Base-by-base conservation (phyloP, 2,329 filamentous ascomycete species). In the Ophiobolus disseminans region DNA sequence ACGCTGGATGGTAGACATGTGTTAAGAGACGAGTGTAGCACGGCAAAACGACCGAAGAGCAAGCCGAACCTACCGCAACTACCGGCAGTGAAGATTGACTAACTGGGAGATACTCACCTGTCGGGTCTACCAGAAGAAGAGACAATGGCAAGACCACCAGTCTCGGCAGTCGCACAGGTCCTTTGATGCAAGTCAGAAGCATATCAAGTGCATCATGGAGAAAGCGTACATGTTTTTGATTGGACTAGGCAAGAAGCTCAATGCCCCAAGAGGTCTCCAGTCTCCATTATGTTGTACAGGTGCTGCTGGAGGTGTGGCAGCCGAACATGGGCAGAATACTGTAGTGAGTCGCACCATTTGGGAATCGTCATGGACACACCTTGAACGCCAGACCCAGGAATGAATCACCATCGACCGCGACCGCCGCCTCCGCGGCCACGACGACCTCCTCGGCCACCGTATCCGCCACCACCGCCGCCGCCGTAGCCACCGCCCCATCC, bases 331-430 rank as follows among this genome's bases (percentile, higher is more conserved):
- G 53, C 48, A 57, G 44, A 55, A 62, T 57, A 50, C 62, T 66
- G 59, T 58, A 52, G 67, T 70, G 69, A 72, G 68, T 55, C 56
- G 59, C 55, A 58, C 58, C 50, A 58, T 58, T 63, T 56, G 57
- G 60, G 59, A 60, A 61, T 64, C 58, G 45, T 62, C 65, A 58
- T 67, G 53, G 49, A 72, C 68, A 72, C 67, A 72, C 68, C 68
- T 69, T 66, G 55, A 67, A 71, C 66, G 62, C 67, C 67, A 45
- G 53, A 56, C 45, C 49, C 38, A 51, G 52, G 40, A 45, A 60
- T 40, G n/a, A 39, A 47, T 63, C 57, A 72, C 66, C 68, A 70
- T 35, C 62, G 62, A 14, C 52, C 58, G 28, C 56, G 30, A 45
- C 56, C 44, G 35, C 56, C 56, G 32, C 56, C 30, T 32, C 30